Percentiles rank a stretch among this genome's conserved stretches.
These are phyloP conservation scores for Aspergillus pseudoviridinutans DNA, from an alignment of 2,329 filamentous ascomycete genomes.

Conservation along the genomic window DNA sequence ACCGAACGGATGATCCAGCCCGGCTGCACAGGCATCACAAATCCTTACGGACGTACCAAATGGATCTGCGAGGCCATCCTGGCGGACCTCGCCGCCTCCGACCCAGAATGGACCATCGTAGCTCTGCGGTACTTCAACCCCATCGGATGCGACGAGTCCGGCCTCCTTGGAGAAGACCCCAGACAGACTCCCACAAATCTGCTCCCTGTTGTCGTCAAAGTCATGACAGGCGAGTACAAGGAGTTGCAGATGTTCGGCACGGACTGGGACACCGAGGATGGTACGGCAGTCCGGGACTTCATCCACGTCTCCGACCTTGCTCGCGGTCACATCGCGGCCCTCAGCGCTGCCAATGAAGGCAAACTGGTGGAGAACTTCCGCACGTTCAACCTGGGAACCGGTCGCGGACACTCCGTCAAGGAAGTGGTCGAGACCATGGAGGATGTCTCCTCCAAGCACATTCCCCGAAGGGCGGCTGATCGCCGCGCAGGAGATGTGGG, in stretches of 20 bases:
- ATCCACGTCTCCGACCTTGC: conserved; percentile 65
- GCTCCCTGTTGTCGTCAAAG: conserved; percentile 60
- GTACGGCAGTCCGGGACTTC: conserved; percentile 64
- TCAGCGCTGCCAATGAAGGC: conserved; percentile 37
- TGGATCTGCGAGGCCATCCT: conserved; percentile 66
- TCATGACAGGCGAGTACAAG: conserved; percentile 52
- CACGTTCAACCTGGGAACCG: conserved; percentile 40
- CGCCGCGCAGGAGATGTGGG: conserved; percentile 38
- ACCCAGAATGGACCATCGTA: conserved; percentile 60
- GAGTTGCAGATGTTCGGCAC: conserved; percentile 60
- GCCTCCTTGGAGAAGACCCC: conserved; percentile 62
- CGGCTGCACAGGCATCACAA: conserved; percentile 57
- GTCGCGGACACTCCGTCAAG: conserved; percentile 35
- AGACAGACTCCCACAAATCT: conserved; percentile 60
- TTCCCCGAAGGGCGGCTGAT: conserved; percentile 29
- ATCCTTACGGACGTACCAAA: conserved; percentile 64
- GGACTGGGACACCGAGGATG: conserved; percentile 63
- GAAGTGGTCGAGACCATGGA: conserved; percentile 39
- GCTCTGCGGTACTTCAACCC: conserved; percentile 66
- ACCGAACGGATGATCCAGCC: conserved; percentile 41
- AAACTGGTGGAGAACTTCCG: conserved; percentile 39
- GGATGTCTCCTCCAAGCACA: conserved; percentile 29
- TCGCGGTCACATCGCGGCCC: conserved; percentile 59
- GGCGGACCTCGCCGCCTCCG: conserved; percentile 57
- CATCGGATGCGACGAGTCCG: conserved; percentile 62